These are phyloP conservation scores for Echites panduratus DNA, from an alignment of 257 asterid species.

Conservation along the genomic window DNA sequence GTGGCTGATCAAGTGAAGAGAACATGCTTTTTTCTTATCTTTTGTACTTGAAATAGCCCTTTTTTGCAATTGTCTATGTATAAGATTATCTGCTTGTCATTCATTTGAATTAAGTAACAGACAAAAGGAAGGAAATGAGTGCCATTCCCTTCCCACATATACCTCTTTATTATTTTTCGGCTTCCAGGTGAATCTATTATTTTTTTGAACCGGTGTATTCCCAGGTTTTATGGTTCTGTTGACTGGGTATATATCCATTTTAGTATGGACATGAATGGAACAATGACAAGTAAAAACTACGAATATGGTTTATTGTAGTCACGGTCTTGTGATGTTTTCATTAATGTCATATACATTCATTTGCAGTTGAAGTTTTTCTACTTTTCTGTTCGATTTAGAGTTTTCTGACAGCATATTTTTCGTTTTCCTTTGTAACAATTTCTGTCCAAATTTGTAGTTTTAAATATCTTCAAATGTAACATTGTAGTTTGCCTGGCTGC, in stretches of 20 bases:
- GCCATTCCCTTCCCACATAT: not conserved
- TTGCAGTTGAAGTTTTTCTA: not conserved
- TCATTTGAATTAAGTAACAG: not conserved
- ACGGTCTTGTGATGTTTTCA: not conserved
- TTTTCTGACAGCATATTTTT: not conserved
- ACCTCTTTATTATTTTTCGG: not conserved
- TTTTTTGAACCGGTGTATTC: not conserved
- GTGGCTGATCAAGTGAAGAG: not conserved
- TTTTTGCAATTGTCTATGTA: no score
- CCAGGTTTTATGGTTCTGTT: not conserved
- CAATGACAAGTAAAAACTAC: not conserved
- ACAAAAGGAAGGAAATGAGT: not conserved
- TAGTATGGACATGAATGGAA: not conserved
- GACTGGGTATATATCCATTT: not conserved
- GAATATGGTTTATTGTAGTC: not conserved
- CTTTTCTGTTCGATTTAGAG: not conserved
- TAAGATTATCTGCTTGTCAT: not conserved
- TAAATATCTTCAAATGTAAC: not conserved
- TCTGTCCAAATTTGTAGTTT: not conserved
- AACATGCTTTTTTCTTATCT: no score
- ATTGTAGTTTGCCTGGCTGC: not conserved
- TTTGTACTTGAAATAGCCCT: not conserved
- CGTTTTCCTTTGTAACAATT: not conserved
- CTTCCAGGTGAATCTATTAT: not conserved
- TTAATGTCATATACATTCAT: not conserved